These are phyloP conservation scores for Ophiorrhiza pumila DNA, from an alignment of 257 asterid genomes.

Conservation along the genomic window DNA sequence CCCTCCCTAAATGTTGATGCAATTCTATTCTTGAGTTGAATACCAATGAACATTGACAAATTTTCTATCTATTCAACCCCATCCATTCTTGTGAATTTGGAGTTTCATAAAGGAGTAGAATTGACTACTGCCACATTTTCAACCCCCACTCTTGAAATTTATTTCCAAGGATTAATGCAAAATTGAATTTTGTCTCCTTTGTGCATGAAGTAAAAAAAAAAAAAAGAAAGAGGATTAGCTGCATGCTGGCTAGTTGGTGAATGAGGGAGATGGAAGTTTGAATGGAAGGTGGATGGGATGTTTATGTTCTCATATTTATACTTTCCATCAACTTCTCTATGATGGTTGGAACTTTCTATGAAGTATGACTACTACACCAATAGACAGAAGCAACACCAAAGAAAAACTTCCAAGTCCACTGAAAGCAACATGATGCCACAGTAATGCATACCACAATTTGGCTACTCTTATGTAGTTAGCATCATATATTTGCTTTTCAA, in stretches of 20 bases:
- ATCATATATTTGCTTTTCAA: too few relatives aligned
- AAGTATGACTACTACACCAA: background rate
- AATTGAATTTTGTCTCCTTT: background rate
- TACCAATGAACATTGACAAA: too few relatives aligned
- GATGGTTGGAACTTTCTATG: background rate
- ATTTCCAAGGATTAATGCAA: background rate
- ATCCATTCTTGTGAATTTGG: background rate
- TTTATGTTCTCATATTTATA: background rate
- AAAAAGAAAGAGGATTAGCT: background rate
- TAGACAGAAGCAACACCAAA: background rate
- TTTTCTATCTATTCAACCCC: background rate
- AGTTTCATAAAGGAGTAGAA: background rate
- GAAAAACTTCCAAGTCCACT: background rate
- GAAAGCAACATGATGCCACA: background rate
- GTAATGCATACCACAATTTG: too few relatives aligned
- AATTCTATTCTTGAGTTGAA: background rate
- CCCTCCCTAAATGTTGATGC: background rate
- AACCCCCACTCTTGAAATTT: background rate
- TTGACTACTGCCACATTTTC: background rate
- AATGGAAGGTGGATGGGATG: constrained; percentile 20
- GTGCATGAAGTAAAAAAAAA: background rate
- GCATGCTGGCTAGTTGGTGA: constrained; percentile 22
- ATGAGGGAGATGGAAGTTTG: constrained; percentile 17
- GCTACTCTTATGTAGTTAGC: too few relatives aligned
- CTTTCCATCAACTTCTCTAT: background rate